Percentiles rank a stretch among this genome's conserved stretches.
Conservation (phyloP, 495 filamentous ascomycete species). For the Aspergillus bridgeri region DNA sequence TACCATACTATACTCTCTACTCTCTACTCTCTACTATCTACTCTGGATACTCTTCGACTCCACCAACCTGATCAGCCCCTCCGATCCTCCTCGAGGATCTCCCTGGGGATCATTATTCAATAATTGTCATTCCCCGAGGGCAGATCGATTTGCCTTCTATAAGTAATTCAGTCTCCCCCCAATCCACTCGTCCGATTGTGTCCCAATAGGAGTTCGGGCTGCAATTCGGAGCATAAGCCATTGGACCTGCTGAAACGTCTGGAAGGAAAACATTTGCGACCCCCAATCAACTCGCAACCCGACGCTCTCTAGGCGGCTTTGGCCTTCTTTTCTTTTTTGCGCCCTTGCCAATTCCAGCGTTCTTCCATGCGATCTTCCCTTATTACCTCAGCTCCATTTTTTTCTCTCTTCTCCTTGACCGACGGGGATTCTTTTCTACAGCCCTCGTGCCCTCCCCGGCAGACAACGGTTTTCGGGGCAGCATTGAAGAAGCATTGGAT, state of each 20-base stretch:
- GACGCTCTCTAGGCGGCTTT: neutral
- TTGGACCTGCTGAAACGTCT: slow-evolving; percentile 1
- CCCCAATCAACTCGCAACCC: neutral
- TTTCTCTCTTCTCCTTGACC: too few species aligned
- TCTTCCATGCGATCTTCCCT: neutral
- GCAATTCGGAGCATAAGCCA: slow-evolving; percentile 10
- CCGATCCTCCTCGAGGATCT: neutral
- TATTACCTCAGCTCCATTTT: neutral
- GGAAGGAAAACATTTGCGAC: neutral
- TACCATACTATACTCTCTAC: too few species aligned
- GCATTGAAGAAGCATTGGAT: neutral
- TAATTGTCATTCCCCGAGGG: neutral
- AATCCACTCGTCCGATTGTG: slow-evolving; percentile 5
- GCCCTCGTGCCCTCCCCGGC: neutral
- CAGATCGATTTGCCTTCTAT: slow-evolving; percentile 2
- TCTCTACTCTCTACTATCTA: neutral
- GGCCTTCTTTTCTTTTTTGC: neutral
- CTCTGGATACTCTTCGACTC: too few species aligned
- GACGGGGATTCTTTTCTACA: neutral
- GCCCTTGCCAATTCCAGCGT: neutral
- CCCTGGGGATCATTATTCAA: slow-evolving; percentile 7
- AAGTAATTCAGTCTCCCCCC: slow-evolving; percentile 13
- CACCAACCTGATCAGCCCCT: slow-evolving; percentile 9
- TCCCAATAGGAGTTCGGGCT: slow-evolving; percentile 11
- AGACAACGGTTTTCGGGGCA: neutral